Evolutionary conservation across 805 yeast genomes (phyloP), one percentile per base, ranked within the genome.

Genomic region (Pichia nakasei): DNA sequence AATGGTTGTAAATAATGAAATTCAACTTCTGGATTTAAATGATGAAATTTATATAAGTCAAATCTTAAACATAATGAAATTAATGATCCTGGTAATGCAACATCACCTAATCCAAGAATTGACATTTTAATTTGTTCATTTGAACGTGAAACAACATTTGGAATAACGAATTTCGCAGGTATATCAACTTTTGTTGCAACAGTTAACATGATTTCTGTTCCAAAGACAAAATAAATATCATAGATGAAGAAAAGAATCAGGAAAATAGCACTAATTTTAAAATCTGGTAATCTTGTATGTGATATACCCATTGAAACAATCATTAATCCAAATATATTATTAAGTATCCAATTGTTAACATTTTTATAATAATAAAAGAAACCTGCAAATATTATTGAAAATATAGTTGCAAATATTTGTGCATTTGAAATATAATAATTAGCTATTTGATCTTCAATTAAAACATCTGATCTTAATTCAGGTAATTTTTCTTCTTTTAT

Each of bases 221-320:
- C 75, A 58, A 80, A 82, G 1, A 82, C 88, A 61, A 82, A 82
- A 56, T 72, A 79, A 35, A 78, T 67, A 55, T 82, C 88, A 57
- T 81, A 82, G 35, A 73, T 49, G 52, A 80, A 78, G 36, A 82
- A 67, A 2, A 73, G 73, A 3, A 52, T 45, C 21, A 82, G 60
- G 29, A 79, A 53, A 11, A 73, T 48, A 15, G 65, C 52, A 3
- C 75, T 80, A 1, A 72, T 61, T 41, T 61, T 66, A 53, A 79
- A 73, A 36, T 66, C 69, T 17, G 69, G 60, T 12, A 79, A 46
- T 40, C 64, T 60, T 9, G 69, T 44, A 24, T 53, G 49, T 15
- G 62, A 55, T 20, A 78, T 65, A 1, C 75, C 69, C 51, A 59
- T 65, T 7, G 78, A 57, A 2, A 76, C 70, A 27, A 74, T 57